A percentile compares a stretch with the other conserved stretches of the same genome.
These are phyloP conservation scores for Globisporangium iwayamae DNA, from an alignment of 352 stramenopile species.

Conservation along the genomic window DNA sequence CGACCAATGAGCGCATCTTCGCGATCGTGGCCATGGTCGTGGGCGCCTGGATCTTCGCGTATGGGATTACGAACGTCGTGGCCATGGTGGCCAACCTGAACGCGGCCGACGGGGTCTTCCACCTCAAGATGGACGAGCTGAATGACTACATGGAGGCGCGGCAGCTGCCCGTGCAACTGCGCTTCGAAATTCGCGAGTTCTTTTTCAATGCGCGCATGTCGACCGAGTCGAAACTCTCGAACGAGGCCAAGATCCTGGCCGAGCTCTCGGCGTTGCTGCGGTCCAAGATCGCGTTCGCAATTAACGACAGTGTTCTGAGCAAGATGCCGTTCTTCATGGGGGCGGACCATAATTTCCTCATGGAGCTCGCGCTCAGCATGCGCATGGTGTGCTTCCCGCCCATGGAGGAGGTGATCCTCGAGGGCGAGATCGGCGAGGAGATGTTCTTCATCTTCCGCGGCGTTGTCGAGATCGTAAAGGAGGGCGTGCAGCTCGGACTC, in stretches of 20 bases:
- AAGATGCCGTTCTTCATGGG: constrained; percentile 79
- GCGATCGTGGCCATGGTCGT: constrained; percentile 72
- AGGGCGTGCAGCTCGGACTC: constrained; percentile 46
- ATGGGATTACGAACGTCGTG: constrained; percentile 79
- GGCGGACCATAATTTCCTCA: constrained; percentile 72
- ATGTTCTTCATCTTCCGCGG: constrained; percentile 79
- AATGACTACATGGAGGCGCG: constrained; percentile 81
- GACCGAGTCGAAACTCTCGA: constrained; percentile 54
- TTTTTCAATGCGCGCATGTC: constrained; percentile 72
- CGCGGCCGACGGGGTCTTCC: constrained; percentile 57
- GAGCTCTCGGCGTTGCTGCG: constrained; percentile 67
- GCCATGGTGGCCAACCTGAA: constrained; percentile 71
- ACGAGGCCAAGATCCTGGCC: constrained; percentile 60
- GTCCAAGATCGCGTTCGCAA: constrained; percentile 73
- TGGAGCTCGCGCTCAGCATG: constrained; percentile 77
- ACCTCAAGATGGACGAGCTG: constrained; percentile 70
- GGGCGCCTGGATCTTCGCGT: constrained; percentile 69
- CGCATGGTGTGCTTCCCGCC: constrained; percentile 72
- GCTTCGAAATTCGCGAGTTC: constrained; percentile 76
- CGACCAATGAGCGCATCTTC: constrained; percentile 58
- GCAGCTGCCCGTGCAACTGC: constrained; percentile 59
- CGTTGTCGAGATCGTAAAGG: constrained; percentile 53
- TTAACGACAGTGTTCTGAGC: constrained; percentile 73
- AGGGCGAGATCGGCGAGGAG: constrained; percentile 65
- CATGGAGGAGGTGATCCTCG: constrained; percentile 59